Evolutionary conservation across 331 rosid species (phyloP), one percentile per base, ranked within the genome.

Genomic region (Cucumis variabilis): DNA sequence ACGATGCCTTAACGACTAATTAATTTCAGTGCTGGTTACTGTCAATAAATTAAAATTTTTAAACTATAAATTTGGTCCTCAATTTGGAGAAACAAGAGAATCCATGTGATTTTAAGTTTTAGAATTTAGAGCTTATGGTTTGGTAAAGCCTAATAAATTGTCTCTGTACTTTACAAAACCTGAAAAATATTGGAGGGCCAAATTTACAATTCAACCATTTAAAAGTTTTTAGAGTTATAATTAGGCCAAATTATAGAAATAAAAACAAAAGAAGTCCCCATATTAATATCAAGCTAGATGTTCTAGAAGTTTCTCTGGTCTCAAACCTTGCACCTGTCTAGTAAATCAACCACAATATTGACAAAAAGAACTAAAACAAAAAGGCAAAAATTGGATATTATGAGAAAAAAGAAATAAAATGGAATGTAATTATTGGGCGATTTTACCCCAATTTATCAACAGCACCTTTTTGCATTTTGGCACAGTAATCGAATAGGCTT

Each of bases 401-500:
- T 28, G 76, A 28, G 3, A 7, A 37, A 37, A 37, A 37, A 33
- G 37, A 33, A 33, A 33, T 33, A 33, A 33, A 33, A 33, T 33
- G 10, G 14, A 63, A 63, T 20, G 3, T 55, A 6, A 17, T 58
- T 58, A 4, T 58, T 58, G 65, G 65, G 23, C 2, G 65, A 17
- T 16, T 58, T 37, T 75, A 75, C 11, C 82, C 33, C 89, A 90
- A 88, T 87, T 95, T 95, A 51, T 72, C 81, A 80, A 81, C 28
- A 7, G 88, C 88, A 11, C 91, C 94, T 84, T 85, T 91, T 8
- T 79, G 94, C 88, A 82, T 20, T 88, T 92, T 93, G 62, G 95
- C 96, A 79, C 98, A 94, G 75, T 94, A 93, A 81, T 94, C 96
- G 41, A 94, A 95, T 73, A 95, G 86, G 92, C 95, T 94, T 27